Evolutionary conservation across 169 alveolate genomes (phyloP), one percentile per base, ranked within the genome.

Genomic region (Miamiensis avidus): DNA sequence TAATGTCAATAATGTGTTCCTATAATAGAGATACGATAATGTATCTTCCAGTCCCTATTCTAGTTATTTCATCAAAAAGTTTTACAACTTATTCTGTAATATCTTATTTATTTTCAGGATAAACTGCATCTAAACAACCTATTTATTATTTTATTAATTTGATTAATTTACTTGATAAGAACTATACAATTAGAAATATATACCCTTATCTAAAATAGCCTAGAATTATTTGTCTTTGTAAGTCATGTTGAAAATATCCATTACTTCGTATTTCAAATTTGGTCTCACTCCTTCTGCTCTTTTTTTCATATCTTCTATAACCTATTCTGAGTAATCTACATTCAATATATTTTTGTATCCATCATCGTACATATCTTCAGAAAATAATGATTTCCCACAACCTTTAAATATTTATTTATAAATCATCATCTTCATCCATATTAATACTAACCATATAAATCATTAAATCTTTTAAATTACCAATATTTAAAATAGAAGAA

Each of bases 331-430:
- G 65, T 49, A 88, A 88, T 88, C 92, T 26, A 81, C 78, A 82
- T 88, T 88, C 0, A 83, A 31, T 0, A 83, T 88, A 75, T 88
- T 78, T 72, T 83, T 84, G 75, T 65, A 83, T 11, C 87, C 89
- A 29, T 78, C 72, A 65, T 88, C 92, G 79, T 88, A 88, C 78
- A 88, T 79, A 28, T 84, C 76, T 84, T 88, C 92, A 33, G 89
- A 83, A 65, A 88, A 81, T 65, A 83, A 65, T 11, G 92, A 88
- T 34, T 88, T 88, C 34, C 92, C 92, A 69, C 86, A 79, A 29
- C 92, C 92, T 64, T 78, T 81, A 83, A 88, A 79, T 30, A 25
- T 29, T 32, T 72, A 75, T 15, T 88, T 78, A 15, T 82, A 31
- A 32, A 76, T 69, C 27, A 86, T 69, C 20, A 33, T 74, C 65